Evolutionary conservation across 345 rosid genomes (phyloP), one percentile per base, ranked within the genome.

Genomic region (Eutrema yunnanense): DNA sequence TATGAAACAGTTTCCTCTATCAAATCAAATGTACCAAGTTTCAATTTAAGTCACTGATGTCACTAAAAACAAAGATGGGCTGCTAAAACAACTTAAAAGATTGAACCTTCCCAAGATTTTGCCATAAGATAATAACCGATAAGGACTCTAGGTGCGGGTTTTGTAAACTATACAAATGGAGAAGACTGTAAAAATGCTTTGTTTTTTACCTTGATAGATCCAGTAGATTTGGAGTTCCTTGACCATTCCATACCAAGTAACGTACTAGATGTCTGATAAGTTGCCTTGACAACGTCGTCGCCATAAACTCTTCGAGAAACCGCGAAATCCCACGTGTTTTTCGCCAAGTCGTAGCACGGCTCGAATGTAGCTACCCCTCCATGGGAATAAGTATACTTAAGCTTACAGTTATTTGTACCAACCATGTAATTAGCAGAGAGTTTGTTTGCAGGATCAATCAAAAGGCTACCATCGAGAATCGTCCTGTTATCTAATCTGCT

Each of bases 271-370:
- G 92, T 87, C 81, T 88, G 97, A 82, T 94, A 94, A 19, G 89
- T 80, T 3, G 93, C 96, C 90, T 71, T 90, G 30, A 91, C 32
- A 57, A 80, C 71, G 50, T 89, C 97, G 71, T 81, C 89, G n/a
- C 73, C 85, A 51, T 81, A 84, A 36, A 94, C 73, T 63, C 71
- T 91, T 42, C 81, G 80, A 1, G 88, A 87, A 60, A 88, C 83
- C 0, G 89, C 81, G 65, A 94, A 92, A 81, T 89, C 97, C 97
- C 99, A 94, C 0, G 92, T 71, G 54, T 91, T 82, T 77, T 86
- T 87, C 0, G 86, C 96, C 67, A 91, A 70, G 58, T 94, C 96
- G 52, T 88, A 94, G 71, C 83, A 81, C 3, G 90, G 96, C 84
- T 91, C 97, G 1, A 94, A 86, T 0, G 96, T 86, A 52, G 90